phyloP scores from a whole-genome alignment of 345 rosid species.

The Excoecaria agallocha region DNA sequence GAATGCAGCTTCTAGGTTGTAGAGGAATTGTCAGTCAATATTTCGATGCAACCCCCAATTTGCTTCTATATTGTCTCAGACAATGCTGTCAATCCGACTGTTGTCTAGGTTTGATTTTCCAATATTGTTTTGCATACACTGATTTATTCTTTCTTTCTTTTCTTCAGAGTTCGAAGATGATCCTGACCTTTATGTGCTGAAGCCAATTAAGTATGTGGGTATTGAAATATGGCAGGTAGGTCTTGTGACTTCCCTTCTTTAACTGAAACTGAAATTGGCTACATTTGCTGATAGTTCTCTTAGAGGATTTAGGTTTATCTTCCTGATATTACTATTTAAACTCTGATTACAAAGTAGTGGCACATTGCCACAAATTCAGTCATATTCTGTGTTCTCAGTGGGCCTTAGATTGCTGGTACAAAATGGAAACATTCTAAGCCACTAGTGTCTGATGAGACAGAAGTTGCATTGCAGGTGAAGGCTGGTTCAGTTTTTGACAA shows the following conservation, averaged over 20 bases:
- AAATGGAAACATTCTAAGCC: neutral
- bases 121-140: neutral
- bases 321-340: neutral
- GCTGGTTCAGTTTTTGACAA: constrained; percentile 84
- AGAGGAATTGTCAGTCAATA: neutral
- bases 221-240: constrained; percentile 83
- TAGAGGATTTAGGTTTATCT: neutral
- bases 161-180: constrained; percentile 81
- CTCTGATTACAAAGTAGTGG: neutral
- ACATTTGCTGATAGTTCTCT: neutral
- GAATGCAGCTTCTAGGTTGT: neutral
- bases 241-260: neutral
- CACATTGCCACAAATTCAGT: neutral
- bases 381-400: neutral
- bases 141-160: neutral
- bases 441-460: neutral
- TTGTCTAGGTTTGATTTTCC: neutral
- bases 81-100: neutral
- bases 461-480: constrained; percentile 53
- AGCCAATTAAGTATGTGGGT: constrained; percentile 68
- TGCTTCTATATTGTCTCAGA: neutral
- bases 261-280: neutral
- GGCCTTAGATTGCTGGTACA: neutral
- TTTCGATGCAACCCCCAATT: neutral
- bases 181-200: constrained; percentile 76